These are phyloP conservation scores for Solanum pennellii DNA, from an alignment of 257 asterid genomes.

Conservation along the genomic window DNA sequence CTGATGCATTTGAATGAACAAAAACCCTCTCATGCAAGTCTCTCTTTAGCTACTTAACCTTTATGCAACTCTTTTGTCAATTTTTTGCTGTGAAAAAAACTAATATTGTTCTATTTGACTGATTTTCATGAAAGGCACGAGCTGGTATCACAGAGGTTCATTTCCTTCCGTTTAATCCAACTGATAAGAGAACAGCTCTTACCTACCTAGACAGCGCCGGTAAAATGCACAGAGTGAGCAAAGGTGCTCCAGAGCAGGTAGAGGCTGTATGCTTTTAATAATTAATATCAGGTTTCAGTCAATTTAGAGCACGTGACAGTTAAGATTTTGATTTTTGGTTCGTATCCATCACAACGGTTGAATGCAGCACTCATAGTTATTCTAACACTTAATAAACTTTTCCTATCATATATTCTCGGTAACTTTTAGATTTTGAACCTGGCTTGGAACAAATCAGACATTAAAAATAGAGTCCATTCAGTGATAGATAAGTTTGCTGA, in stretches of 20 bases:
- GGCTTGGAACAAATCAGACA: conserved; percentile 30
- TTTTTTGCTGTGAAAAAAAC: background rate
- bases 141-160: conserved; percentile 65
- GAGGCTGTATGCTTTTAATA: background rate
- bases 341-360: background rate
- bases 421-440: conserved; percentile 39
- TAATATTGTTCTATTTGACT: background rate
- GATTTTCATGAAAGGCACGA: conserved; percentile 25
- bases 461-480: conserved; percentile 32
- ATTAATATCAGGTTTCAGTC: background rate
- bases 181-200: conserved; percentile 61
- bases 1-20: background rate
- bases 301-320: background rate
- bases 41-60: background rate
- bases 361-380: background rate
- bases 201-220: conserved; percentile 42
- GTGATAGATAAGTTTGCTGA: conserved; percentile 54
- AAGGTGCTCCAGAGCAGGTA: conserved; percentile 81
- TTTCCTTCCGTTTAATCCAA: conserved; percentile 71
- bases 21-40: background rate
- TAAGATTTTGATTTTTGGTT: background rate
- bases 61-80: background rate
- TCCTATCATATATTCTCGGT: background rate
- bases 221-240: conserved; percentile 67
- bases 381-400: background rate